Conservation (phyloP, 768 basidiomycete species). For the Tricholoma furcatifolium region DNA sequence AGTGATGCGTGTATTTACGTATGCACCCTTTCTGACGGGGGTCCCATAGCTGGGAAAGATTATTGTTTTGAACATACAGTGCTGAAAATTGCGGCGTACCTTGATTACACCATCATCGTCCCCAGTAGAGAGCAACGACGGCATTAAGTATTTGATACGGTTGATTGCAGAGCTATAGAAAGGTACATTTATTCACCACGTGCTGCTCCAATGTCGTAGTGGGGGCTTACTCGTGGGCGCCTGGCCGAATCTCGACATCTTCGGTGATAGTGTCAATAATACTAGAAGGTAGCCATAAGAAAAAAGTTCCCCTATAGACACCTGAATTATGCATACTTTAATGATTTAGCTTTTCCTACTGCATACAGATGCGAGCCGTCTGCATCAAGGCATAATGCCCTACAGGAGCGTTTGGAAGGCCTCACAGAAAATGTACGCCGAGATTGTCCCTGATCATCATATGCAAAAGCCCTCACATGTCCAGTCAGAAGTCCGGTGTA, state of each 20-base stretch:
- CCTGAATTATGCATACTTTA: constrained; percentile 58
- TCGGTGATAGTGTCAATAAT: constrained; percentile 67
- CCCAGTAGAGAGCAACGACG: constrained; percentile 77
- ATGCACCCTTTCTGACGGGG: constrained; percentile 64
- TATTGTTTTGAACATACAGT: not conserved
- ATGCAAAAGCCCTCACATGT: constrained; percentile 76
- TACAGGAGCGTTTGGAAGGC: constrained; percentile 83
- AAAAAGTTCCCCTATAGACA: constrained; percentile 3
- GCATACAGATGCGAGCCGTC: constrained; percentile 73
- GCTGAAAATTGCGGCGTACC: constrained; percentile 36
- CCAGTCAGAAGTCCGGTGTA: constrained; percentile 82
- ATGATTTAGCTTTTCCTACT: constrained; percentile 76
- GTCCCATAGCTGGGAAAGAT: constrained; percentile 79
- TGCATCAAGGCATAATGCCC: constrained; percentile 64
- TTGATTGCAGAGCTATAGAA: constrained; percentile 75
- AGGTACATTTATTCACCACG: constrained; percentile 29
- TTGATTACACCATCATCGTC: constrained; percentile 96
- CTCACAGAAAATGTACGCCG: constrained; percentile 57
- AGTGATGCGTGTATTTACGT: constrained; percentile 80
- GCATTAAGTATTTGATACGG: constrained; percentile 70
- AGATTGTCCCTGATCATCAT: constrained; percentile 68
- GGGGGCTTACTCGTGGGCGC: constrained; percentile 66
- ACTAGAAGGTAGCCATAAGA: constrained; percentile 34
- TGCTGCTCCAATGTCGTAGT: constrained; percentile 7
- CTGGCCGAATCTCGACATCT: constrained; percentile 43